These are phyloP conservation scores for Hortaea sp. DNA, from an alignment of 2,329 filamentous ascomycete genomes.

Conservation along the genomic window DNA sequence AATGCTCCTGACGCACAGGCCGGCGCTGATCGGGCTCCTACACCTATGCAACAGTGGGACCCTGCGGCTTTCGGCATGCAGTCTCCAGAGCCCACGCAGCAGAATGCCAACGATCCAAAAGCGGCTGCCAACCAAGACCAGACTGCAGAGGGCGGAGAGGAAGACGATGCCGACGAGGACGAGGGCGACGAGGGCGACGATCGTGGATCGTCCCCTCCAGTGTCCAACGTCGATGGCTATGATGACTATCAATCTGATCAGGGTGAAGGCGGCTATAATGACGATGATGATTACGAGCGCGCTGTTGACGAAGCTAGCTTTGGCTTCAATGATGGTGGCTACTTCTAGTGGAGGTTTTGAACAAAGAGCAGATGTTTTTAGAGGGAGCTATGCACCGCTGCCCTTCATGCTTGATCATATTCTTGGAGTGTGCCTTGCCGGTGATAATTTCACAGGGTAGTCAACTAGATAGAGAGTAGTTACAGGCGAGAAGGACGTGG, in stretches of 20 bases:
- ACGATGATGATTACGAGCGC: not conserved
- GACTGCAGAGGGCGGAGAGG: not conserved
- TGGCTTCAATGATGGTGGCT: not conserved
- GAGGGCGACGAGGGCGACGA: constrained; percentile 4
- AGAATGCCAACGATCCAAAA: not conserved
- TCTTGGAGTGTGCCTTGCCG: too few species aligned
- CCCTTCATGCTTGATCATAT: too few species aligned
- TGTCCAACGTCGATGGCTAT: not conserved
- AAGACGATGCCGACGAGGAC: not conserved
- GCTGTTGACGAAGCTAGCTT: not conserved
- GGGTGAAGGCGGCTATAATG: not conserved
- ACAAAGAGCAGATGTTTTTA: not conserved
- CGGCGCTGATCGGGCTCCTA: not conserved
- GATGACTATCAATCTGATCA: not conserved
- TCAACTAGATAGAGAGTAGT: too few species aligned
- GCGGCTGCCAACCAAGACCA: not conserved
- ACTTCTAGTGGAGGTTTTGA: not conserved
- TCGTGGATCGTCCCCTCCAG: not conserved
- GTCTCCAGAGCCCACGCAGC: constrained; percentile 2
- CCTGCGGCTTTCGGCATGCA: constrained; percentile 1
- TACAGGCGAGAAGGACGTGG: too few species aligned
- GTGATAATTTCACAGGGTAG: too few species aligned
- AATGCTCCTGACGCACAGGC: not conserved
- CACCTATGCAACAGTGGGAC: not conserved
- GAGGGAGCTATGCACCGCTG: too few species aligned